Percentiles rank a stretch among this genome's conserved stretches.
phyloP scores from a whole-genome alignment of 2,329 filamentous ascomycete species.

The Podosphaera aphanis region DNA sequence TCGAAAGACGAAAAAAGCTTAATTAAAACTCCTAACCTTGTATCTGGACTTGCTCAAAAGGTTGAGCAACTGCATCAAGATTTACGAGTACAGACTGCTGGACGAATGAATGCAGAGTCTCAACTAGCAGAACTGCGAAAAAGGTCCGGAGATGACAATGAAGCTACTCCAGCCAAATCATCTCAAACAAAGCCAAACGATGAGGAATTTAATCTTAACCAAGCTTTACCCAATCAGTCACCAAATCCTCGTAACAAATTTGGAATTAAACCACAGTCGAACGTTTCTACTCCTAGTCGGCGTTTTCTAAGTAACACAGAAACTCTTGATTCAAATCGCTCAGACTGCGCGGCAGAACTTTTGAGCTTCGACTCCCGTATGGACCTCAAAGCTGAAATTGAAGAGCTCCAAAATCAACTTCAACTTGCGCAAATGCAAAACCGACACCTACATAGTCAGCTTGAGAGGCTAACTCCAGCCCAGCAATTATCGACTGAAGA shows the following conservation, averaged over 20 bases:
- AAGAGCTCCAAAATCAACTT: slow-evolving; percentile 80
- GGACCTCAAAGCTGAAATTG: slow-evolving; percentile 75
- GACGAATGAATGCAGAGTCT: slow-evolving; percentile 56
- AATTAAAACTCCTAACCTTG: slow-evolving; percentile 29
- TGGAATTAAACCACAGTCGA: slow-evolving; percentile 39
- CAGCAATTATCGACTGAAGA: slow-evolving; percentile 44
- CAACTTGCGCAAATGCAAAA: slow-evolving; percentile 92
- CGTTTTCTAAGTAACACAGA: slow-evolving; percentile 40
- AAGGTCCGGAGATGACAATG: slow-evolving; percentile 46
- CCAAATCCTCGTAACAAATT: slow-evolving; percentile 41
- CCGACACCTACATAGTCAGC: slow-evolving; percentile 68
- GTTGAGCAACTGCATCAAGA: slow-evolving; percentile 77
- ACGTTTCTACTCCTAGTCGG: slow-evolving; percentile 54
- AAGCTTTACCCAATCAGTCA: slow-evolving; percentile 49
- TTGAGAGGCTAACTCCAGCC: slow-evolving; percentile 43
- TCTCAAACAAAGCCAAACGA: slow-evolving; percentile 49
- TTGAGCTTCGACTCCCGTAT: slow-evolving; percentile 67
- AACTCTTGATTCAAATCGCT: slow-evolving; percentile 50
- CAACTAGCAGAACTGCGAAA: slow-evolving; percentile 60
- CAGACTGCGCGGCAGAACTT: slow-evolving; percentile 67
- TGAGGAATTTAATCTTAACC: slow-evolving; percentile 72
- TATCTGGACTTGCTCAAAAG: slow-evolving; percentile 65
- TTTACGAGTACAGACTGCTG: slow-evolving; percentile 61
- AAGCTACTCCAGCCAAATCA: slow-evolving; percentile 34
- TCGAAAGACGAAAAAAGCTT: slow-evolving; percentile 33